Base-by-base conservation (phyloP, 1,284 basidiomycete species). In the Apiotrichum gracile region DNA sequence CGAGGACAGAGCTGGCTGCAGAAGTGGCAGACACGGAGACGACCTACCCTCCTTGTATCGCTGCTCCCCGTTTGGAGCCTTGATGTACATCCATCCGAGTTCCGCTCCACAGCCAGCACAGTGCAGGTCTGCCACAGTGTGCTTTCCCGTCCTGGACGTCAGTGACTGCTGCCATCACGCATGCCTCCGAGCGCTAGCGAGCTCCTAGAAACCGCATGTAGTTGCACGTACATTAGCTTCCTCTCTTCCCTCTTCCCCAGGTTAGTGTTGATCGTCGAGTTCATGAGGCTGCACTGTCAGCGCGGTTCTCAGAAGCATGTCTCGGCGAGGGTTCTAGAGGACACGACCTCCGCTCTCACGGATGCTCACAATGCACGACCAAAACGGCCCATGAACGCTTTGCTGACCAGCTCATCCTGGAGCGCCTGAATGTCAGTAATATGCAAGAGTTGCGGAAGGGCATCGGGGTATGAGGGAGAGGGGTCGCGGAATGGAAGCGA, bases 11-110 rank as follows among this genome's bases (percentile, higher is more conserved):
- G 21, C 37, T 12, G 19, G 17, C 8, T 21, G n/a, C 8, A 8
- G 9, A 21, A 17, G 19, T 10, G n/a, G 3, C 17, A 21, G 17
- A 39, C 34, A 21, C 38, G 25, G 21, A 17, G 7, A 7, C 9
- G n/a, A 49, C 63, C 54, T 49, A 70, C 71, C 72, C 56, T 76
- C 74, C 54, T 76, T 76, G 57, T 76, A 76, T 27, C 66, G 57
- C 61, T 76, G 72, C 7, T 74, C 73, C 6, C 66, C 63, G 29
- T 66, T 70, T 17, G 68, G 68, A 12, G 73, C 70, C 47, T 66
- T 68, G 54, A 76, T 63, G 49, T 76, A 76, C 64, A 69, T 71
- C 74, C 74, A 76, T 2, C 74, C 74, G 1, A 76, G 55, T 25
- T 62, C 59, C 0, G 66, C 51, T 13, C 64, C 50, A 48, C 74